Percentiles rank a stretch among this genome's conserved stretches.
Evolutionary conservation across 495 filamentous ascomycete species (phyloP).

Genomic region (Neurospora terricola): DNA sequence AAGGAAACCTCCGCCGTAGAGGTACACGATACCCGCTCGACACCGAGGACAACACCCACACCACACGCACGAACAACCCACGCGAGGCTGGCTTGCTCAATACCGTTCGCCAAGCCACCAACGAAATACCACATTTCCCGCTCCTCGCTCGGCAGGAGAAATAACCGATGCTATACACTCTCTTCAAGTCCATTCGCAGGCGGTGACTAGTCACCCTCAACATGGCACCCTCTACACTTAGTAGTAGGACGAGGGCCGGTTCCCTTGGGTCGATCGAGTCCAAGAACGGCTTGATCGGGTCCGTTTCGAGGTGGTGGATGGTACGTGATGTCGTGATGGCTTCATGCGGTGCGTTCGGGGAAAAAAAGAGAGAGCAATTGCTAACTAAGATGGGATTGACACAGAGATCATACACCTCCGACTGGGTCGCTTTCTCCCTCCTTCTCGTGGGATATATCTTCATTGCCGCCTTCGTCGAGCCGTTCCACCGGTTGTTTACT

Average conservation of each 20-base stretch:
- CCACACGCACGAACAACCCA: not conserved
- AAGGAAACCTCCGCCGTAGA: not conserved
- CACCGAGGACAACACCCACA: not conserved
- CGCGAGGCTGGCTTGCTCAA: not conserved
- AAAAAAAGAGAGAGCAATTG: too few relatives aligned
- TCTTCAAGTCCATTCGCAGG: conserved; percentile 30
- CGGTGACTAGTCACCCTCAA: conserved; percentile 28
- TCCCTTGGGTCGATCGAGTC: conserved; percentile 1
- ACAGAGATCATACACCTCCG: conserved; percentile 60
- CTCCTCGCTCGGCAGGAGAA: not conserved
- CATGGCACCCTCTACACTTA: conserved; percentile 21
- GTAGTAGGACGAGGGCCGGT: conserved; percentile 9
- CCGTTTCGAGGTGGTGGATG: conserved; percentile 42
- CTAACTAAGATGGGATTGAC: too few relatives aligned
- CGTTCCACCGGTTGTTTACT: conserved; percentile 81
- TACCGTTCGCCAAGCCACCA: not conserved
- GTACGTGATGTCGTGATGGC: conserved; percentile 11
- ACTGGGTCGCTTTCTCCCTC: conserved; percentile 70
- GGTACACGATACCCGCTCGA: not conserved
- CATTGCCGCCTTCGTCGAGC: conserved; percentile 60
- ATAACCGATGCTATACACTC: conserved; percentile 12
- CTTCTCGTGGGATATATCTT: conserved; percentile 58
- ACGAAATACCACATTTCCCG: not conserved
- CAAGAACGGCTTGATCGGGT: conserved; percentile 20
- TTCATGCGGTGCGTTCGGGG: not conserved